These are phyloP conservation scores for Phytopythium cucurbitacearum DNA, from an alignment of 352 stramenopile genomes.

Conservation along the genomic window DNA sequence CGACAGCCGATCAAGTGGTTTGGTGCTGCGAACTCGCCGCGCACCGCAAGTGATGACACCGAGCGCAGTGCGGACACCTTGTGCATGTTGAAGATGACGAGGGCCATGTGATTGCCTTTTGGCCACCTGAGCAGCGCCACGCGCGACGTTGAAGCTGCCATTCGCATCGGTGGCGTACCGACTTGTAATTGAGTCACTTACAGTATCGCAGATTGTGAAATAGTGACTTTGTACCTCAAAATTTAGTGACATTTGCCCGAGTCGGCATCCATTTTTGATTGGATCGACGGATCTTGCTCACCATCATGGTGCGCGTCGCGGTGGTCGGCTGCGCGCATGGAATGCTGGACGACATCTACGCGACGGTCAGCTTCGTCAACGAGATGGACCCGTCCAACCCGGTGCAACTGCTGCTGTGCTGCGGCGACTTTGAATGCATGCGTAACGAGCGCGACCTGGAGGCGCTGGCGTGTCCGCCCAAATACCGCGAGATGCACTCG, in stretches of 20 bases:
- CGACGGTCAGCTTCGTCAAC: conserved; percentile 90
- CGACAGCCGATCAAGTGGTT: no score
- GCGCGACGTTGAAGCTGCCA: no score
- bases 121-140: no score
- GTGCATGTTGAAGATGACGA: no score
- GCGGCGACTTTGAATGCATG: conserved; percentile 98
- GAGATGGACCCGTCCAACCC: conserved; percentile 62
- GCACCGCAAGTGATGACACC: no score
- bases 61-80: no score
- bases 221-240: no score
- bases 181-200: neutral
- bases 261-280: neutral
- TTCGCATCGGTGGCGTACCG: neutral
- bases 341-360: conserved; percentile 98
- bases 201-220: no score
- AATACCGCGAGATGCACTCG: conserved; percentile 90
- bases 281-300: neutral
- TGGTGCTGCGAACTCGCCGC: no score
- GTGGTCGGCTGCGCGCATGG: conserved; percentile 98
- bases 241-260: neutral
- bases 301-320: conserved; percentile 71
- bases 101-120: no score
- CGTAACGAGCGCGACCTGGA: conserved; percentile 94
- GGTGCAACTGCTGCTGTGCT: conserved; percentile 96
- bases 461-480: conserved; percentile 92